These are phyloP conservation scores for Epichloe festucae DNA, from an alignment of 2,329 filamentous ascomycete genomes.

Conservation along the genomic window DNA sequence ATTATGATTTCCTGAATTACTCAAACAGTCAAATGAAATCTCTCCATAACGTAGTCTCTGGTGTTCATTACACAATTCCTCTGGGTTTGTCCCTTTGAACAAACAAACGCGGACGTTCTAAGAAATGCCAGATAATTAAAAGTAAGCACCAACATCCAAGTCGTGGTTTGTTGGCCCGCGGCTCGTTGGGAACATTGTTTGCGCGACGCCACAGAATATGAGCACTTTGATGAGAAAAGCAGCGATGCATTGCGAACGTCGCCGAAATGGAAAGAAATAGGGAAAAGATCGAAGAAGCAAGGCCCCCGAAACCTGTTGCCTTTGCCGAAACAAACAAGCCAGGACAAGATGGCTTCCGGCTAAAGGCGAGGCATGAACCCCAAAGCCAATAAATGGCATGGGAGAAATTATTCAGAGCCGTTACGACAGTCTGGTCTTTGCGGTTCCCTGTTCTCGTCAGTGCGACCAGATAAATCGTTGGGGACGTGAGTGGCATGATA, in stretches of 20 bases:
- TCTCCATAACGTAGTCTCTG: neutral
- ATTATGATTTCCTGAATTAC: constrained; percentile 7
- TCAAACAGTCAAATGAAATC: neutral
- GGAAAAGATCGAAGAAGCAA: neutral
- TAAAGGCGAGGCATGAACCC: neutral
- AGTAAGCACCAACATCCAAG: neutral
- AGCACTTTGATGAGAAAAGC: neutral
- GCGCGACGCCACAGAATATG: neutral
- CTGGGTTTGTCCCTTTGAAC: neutral
- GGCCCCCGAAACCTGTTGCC: neutral
- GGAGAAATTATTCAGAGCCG: neutral
- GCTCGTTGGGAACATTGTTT: too few species aligned
- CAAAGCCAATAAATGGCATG: neutral
- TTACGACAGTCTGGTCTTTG: neutral
- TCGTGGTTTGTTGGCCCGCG: neutral
- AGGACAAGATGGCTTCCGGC: neutral
- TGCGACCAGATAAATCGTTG: neutral
- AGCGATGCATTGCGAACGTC: neutral
- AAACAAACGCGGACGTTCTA: neutral
- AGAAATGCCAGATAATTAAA: neutral
- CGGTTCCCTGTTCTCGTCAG: neutral
- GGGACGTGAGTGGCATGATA: neutral
- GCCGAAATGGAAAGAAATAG: neutral
- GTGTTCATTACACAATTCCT: neutral
- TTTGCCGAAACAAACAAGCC: neutral